Base-by-base conservation (phyloP, 257 asterid genomes). In the Primulina eburnea region DNA sequence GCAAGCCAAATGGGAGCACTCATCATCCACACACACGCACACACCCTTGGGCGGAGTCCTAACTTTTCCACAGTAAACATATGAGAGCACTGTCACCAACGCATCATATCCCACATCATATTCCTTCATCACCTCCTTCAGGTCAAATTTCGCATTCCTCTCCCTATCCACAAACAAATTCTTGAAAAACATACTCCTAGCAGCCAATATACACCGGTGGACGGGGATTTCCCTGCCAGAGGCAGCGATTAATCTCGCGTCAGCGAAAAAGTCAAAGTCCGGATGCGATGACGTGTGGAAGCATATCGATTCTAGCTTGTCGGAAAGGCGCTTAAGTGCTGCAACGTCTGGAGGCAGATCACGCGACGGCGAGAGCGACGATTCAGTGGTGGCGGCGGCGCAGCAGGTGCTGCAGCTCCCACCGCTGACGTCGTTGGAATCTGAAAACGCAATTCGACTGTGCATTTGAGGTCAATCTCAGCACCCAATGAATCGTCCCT, bases 1-100 rank as follows among this genome's bases (percentile, higher is more conserved):
- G 64, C 98, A 93, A 30, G 94, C 97, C 75, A 83, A 81, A 74
- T 93, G 98, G 59, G 79, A 73, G 82, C 98, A 93, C 63, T 87
- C 92, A 24, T 86, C 91, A 72, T 93, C 98, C 65, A 84, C 90
- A 66, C 98, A 93, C 17, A 80, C 75, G 70, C 90, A 80, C 34
- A 89, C 95, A 70, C 78, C 89, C 78, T 81, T 86, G 1, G 90
- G 89, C 71, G 77, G 34, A 69, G 60, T 79, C 85, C 85, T 76
- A 68, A 93, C 82, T 74, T 79, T 90, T 2, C 95, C 97, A 35
- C 95, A 81, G 26, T 90, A 93, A 65, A 93, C 52, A 79, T 87
- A 93, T 30, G 85, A 88, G 63, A 93, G 74, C 61, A 90, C 96
- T 33, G 85, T 80, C 71, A 75, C 86, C 65, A 89, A 43, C 64